A percentile compares a stretch with the other conserved stretches of the same genome.
Conservation (phyloP, 148 eudicot genomes). For the Pharnaceum exiguum region DNA sequence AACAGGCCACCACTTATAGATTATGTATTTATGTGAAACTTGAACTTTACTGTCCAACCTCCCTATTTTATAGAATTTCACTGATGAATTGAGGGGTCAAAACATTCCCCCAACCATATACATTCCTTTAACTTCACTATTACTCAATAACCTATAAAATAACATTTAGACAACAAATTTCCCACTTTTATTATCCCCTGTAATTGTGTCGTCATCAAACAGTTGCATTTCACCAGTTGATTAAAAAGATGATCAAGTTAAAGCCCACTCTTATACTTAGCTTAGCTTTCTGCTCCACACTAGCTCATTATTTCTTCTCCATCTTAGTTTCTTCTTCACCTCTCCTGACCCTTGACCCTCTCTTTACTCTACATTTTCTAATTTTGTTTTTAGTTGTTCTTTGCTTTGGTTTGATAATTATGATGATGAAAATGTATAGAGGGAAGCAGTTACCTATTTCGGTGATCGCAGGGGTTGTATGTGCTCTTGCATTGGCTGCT, state of each 20-base stretch:
- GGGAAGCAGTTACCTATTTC: conserved; percentile 44
- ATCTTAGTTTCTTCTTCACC: not conserved
- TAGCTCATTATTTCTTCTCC: not conserved
- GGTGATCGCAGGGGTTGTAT: conserved; percentile 34
- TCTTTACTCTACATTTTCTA: not conserved
- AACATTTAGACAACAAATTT: conserved; percentile 3
- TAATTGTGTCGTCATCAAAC: conserved; percentile 21
- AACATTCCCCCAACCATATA: conserved; percentile 6
- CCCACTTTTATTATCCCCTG: not conserved
- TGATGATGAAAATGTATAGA: conserved; percentile 27
- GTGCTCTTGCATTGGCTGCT: conserved; percentile 42
- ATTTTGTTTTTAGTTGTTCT: not conserved
- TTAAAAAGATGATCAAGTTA: not conserved
- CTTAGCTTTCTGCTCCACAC: not conserved
- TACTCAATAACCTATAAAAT: conserved; percentile 47
- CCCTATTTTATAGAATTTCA: not conserved
- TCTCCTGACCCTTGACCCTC: not conserved
- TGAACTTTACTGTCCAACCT: conserved; percentile 8
- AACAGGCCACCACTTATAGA: no score
- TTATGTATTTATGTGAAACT: not conserved
- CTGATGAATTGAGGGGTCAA: not conserved
- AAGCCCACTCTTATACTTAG: not conserved
- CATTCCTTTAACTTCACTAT: conserved; percentile 77
- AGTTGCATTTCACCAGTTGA: conserved; percentile 6
- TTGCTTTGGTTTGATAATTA: not conserved